A percentile compares a stretch with the other conserved stretches of the same genome.
phyloP scores from a whole-genome alignment of 2,329 filamentous ascomycete species.

The Ophioceras dolichostomum region DNA sequence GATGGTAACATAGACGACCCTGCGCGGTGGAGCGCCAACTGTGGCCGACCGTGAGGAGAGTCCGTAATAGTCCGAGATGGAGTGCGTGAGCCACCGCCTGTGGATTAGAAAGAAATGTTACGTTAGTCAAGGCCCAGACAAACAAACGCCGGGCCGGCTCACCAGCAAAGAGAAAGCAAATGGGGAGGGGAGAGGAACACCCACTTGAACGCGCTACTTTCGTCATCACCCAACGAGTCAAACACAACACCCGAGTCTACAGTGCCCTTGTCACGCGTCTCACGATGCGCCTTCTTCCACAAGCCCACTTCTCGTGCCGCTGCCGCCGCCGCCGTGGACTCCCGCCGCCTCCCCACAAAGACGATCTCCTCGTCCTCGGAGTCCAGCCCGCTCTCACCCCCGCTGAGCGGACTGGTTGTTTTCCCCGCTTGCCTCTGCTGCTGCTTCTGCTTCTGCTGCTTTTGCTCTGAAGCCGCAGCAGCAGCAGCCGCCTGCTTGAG shows the following conservation, averaged over 20 bases:
- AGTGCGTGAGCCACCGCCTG: constrained; percentile 86
- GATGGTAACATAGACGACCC: constrained; percentile 75
- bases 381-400: constrained; percentile 16
- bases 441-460: constrained; percentile 5
- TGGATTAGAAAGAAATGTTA: too few species aligned
- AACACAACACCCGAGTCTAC: constrained; percentile 59
- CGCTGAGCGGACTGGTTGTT: not conserved
- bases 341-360: constrained; percentile 65
- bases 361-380: constrained; percentile 77
- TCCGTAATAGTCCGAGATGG: constrained; percentile 86
- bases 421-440: too few species aligned
- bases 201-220: constrained; percentile 70
- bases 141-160: too few species aligned
- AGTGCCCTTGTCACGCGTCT: constrained; percentile 44
- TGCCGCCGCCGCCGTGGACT: constrained; percentile 10
- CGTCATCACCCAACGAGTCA: constrained; percentile 64
- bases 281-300: constrained; percentile 38
- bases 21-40: constrained; percentile 54
- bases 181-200: constrained; percentile 17
- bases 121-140: too few species aligned
- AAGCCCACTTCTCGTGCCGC: constrained; percentile 14
- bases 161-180: constrained; percentile 1
- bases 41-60: constrained; percentile 73
- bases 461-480: not conserved
- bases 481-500: constrained; percentile 16